Percentiles rank a stretch among this genome's conserved stretches.
These are phyloP conservation scores for Lyophyllum semitale DNA, from an alignment of 768 basidiomycete species.

Conservation along the genomic window DNA sequence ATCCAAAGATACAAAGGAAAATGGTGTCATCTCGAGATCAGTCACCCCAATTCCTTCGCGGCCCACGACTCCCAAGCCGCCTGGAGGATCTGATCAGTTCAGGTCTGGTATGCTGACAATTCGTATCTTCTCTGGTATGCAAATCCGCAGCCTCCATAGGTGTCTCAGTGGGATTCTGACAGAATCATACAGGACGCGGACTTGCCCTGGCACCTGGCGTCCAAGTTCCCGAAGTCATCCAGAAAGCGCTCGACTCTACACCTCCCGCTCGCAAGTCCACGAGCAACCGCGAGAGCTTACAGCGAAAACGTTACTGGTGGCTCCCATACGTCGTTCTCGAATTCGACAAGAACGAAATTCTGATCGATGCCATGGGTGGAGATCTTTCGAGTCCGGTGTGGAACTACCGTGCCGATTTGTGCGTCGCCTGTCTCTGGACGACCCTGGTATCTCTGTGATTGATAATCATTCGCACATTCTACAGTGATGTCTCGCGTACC, in stretches of 20 bases:
- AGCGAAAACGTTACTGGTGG: slow-evolving; percentile 94
- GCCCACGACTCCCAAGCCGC: slow-evolving; percentile 73
- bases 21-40: slow-evolving; percentile 73
- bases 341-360: slow-evolving; percentile 96
- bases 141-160: slow-evolving; percentile 2
- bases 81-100: slow-evolving; percentile 60
- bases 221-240: slow-evolving; percentile 81
- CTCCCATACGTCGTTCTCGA: slow-evolving; percentile 97
- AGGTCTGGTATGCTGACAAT: slow-evolving; percentile 93
- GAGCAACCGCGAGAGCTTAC: slow-evolving; percentile 87
- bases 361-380: slow-evolving; percentile 96
- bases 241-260: slow-evolving; percentile 71
- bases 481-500: slow-evolving; percentile 91
- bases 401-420: slow-evolving; percentile 98
- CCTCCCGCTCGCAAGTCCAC: slow-evolving; percentile 56
- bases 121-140: slow-evolving; percentile 87
- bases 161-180: background rate
- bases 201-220: slow-evolving; percentile 79
- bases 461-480: slow-evolving; percentile 4
- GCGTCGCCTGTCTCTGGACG: slow-evolving; percentile 33
- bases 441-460: background rate
- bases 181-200: slow-evolving; percentile 60
- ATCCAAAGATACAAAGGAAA: slow-evolving; percentile 70
- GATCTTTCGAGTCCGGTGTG: slow-evolving; percentile 88
- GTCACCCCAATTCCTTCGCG: slow-evolving; percentile 82